Evolutionary conservation across 1,284 basidiomycete genomes (phyloP).

Genomic region (Coniferiporia weirii): DNA sequence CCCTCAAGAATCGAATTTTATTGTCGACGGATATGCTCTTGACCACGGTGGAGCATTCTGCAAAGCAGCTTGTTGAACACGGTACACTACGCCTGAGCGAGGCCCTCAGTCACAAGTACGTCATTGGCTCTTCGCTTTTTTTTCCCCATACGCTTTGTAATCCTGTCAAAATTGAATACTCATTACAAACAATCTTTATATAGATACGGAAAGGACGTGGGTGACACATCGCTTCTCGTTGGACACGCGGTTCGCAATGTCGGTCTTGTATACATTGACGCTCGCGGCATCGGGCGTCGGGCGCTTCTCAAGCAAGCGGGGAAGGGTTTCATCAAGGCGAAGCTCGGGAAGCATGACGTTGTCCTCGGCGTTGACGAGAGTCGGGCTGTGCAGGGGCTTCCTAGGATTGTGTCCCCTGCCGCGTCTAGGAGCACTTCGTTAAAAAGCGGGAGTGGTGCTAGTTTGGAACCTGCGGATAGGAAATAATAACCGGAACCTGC

Average conservation of each 20-base stretch:
- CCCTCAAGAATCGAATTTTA: slow-evolving; percentile 16
- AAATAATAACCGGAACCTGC: background rate
- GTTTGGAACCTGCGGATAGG: background rate
- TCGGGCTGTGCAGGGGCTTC: background rate
- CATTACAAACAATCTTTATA: background rate
- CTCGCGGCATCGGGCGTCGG: slow-evolving; percentile 37
- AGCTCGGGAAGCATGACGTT: slow-evolving; percentile 20
- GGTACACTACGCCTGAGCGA: slow-evolving; percentile 12
- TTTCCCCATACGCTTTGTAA: background rate
- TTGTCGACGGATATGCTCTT: slow-evolving; percentile 62
- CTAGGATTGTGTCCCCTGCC: background rate
- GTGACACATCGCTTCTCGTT: slow-evolving; percentile 32
- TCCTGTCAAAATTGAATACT: too few species aligned
- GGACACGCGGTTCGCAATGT: slow-evolving; percentile 38
- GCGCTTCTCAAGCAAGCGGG: slow-evolving; percentile 34
- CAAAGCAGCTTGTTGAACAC: slow-evolving; percentile 52
- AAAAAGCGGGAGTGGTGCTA: background rate
- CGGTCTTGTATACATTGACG: slow-evolving; percentile 42
- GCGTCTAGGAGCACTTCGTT: background rate
- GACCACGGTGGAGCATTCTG: slow-evolving; percentile 64
- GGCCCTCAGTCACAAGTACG: slow-evolving; percentile 15
- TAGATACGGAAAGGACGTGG: slow-evolving; percentile 38
- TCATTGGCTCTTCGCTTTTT: too few species aligned
- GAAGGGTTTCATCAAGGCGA: slow-evolving; percentile 24
- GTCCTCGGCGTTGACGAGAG: slow-evolving; percentile 10